A percentile compares a stretch with the other conserved stretches of the same genome.
phyloP scores from a whole-genome alignment of 2,329 filamentous ascomycete genomes.

The Didymosphaeria variabile region DNA sequence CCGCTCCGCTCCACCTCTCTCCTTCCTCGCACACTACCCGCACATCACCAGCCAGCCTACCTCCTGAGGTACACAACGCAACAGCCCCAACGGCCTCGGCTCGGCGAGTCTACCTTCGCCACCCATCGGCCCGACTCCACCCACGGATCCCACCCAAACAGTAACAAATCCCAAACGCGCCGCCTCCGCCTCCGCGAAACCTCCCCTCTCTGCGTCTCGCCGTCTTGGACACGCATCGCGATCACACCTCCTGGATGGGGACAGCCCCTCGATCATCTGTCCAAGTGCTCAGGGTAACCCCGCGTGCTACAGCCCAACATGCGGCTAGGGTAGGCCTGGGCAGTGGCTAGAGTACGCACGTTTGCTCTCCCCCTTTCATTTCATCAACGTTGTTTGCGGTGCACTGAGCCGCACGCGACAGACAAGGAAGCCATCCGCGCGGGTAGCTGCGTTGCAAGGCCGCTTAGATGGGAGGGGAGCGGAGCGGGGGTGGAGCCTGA shows the following conservation, averaged over 20 bases:
- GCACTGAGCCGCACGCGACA: no score
- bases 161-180: background rate
- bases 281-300: no score
- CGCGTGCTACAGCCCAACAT: no score
- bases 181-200: background rate
- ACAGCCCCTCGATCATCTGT: no score
- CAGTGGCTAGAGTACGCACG: no score
- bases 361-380: background rate
- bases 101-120: background rate
- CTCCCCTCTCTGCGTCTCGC: no score
- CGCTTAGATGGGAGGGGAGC: background rate
- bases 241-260: no score
- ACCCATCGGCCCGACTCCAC: slow-evolving; percentile 3
- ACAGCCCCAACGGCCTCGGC: no score
- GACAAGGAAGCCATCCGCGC: background rate
- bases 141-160: background rate
- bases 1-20: background rate
- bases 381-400: no score
- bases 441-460: background rate
- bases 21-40: background rate
- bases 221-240: background rate
- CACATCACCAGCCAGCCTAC: no score
- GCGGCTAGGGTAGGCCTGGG: no score
- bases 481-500: slow-evolving; percentile 5
- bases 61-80: no score